Base-by-base conservation (phyloP, 164 flowering plant genomes). In the Sextonia rubra region DNA sequence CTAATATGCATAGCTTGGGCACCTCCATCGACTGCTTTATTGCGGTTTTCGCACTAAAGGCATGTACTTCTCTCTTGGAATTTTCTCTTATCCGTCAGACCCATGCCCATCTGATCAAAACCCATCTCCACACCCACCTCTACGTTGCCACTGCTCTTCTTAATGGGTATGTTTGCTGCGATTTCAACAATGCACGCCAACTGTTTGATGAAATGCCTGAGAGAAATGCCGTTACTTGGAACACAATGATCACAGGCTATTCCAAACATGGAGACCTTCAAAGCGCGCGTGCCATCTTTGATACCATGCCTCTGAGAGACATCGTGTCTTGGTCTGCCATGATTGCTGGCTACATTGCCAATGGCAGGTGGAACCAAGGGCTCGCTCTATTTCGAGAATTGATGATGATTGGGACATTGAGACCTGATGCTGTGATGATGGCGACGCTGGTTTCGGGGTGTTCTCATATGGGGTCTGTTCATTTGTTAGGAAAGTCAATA, bases 131-230 rank as follows among this genome's bases (percentile, higher is more conserved):
- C 55, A 12, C 81, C 1, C 85, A 89, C 26, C 80, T 87, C 3
- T 85, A 86, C 37, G 88, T 85, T 1, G 89, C 83, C 47, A 87
- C 87, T 26, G 81, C 83, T 2, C 86, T 90, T 0, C 73, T 90
- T 0, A 7, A 81, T 47, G 77, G 78, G 0, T 91, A 88, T 22
- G 79, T 48, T 1, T 49, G 70, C 1, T n/a, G 69, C 2, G 81
- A 80, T 0, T 80, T 91, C 23, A 12, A 11, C 0, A 80, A 81
- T 60, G 90, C 90, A 0, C 68, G 87, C 62, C 11, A 8, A 1
- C 62, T 89, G 88, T 91, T 91, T 69, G 93, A 89, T 20, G 87
- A 87, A 88, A 83, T 87, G 85, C 90, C 88, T 22, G 67, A 75
- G 1, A 77, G 81, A 72, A 89, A 81, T 58, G 66, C 80, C 0